Evolutionary conservation across 108 stramenopile genomes (phyloP).

Genomic region (Discostella pseudostelligera): DNA sequence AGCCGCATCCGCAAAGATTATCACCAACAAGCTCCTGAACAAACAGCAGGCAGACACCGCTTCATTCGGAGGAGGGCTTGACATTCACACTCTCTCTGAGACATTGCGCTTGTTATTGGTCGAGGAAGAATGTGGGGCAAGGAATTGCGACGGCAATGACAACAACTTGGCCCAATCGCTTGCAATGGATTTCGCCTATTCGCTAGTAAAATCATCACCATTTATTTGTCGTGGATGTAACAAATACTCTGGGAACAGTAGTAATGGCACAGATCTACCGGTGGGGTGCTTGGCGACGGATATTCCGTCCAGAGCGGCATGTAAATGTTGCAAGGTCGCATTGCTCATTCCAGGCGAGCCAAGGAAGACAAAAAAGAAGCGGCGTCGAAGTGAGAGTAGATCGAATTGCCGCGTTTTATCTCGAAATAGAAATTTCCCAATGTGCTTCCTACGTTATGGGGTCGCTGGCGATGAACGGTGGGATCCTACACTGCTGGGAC

Average conservation of each 20-base stretch:
- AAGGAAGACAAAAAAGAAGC: conserved; percentile 11
- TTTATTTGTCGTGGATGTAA: not conserved
- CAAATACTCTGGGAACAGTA: not conserved
- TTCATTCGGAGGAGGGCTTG: not conserved
- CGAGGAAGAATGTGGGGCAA: conserved; percentile 14
- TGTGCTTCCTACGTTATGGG: not conserved
- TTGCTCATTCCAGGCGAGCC: conserved; percentile 23
- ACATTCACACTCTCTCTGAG: not conserved
- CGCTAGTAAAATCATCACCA: conserved; percentile 7
- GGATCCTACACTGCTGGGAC: conserved; percentile 14
- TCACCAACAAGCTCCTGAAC: not conserved
- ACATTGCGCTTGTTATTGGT: conserved; percentile 15
- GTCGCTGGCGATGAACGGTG: not conserved
- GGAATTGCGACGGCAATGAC: not conserved
- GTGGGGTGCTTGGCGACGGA: not conserved
- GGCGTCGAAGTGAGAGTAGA: not conserved
- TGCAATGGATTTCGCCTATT: conserved; percentile 35
- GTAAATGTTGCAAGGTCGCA: conserved; percentile 38
- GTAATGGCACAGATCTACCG: not conserved
- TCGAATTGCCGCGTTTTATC: not conserved
- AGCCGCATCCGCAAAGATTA: conserved; percentile 16
- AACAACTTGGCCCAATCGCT: conserved; percentile 22
- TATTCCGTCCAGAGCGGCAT: not conserved
- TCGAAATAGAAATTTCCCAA: not conserved
- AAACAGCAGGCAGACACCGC: not conserved